These are phyloP conservation scores for Brassica rapa DNA, from an alignment of 345 rosid species.

Conservation along the genomic window DNA sequence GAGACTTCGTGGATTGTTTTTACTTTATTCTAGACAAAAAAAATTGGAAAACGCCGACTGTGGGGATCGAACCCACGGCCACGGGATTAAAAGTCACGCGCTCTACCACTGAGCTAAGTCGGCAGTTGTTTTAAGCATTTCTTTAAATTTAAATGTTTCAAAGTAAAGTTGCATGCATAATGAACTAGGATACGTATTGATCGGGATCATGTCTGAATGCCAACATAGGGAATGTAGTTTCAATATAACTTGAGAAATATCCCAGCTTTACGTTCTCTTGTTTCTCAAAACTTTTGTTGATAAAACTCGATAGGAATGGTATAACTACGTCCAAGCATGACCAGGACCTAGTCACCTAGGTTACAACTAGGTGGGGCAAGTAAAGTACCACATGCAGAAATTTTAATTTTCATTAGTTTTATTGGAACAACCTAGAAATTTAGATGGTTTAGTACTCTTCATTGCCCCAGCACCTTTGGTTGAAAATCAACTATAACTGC, in stretches of 20 bases:
- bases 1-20: neutral
- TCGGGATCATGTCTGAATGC: neutral
- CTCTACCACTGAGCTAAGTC: neutral
- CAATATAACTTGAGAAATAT: neutral
- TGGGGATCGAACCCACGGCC: neutral
- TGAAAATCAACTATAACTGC: too few relatives aligned
- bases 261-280: neutral
- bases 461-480: too few relatives aligned
- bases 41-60: neutral
- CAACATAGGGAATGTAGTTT: neutral
- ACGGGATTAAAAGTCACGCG: neutral
- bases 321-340: neutral
- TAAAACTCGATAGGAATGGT: neutral
- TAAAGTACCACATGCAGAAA: too few relatives aligned
- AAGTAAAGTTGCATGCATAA: neutral
- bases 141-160: neutral
- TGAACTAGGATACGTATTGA: neutral
- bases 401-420: too few relatives aligned
- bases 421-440: too few relatives aligned
- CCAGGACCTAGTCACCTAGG: too few relatives aligned
- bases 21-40: neutral
- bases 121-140: neutral
- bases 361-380: too few relatives aligned
- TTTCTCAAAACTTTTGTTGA: neutral
- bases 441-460: too few relatives aligned